Percentiles rank a stretch among this genome's conserved stretches.
Evolutionary conservation across 805 yeast genomes (phyloP).

Genomic region (Saccharomycopsis sp.): DNA sequence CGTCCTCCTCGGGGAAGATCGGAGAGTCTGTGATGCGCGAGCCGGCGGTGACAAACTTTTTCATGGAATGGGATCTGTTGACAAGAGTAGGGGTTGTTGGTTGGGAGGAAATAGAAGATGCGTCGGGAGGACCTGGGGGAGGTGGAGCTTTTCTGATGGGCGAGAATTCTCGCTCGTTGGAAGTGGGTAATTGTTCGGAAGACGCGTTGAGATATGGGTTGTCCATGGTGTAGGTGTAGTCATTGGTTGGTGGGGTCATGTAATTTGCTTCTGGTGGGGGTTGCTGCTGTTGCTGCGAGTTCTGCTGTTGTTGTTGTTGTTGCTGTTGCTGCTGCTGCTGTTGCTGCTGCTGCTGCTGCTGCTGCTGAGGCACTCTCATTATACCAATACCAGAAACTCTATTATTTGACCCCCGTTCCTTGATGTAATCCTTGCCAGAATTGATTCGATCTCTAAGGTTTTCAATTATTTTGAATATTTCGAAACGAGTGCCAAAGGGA

Average conservation of each 20-base stretch:
- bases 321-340: not conserved
- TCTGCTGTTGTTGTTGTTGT: not conserved
- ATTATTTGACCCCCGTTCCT: too few species aligned
- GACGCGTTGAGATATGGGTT: constrained; percentile 20
- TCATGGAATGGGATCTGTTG: constrained; percentile 3
- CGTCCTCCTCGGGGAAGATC: constrained; percentile 6
- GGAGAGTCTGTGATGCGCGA: constrained; percentile 15
- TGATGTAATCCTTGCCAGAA: constrained; percentile 1
- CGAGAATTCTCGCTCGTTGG: constrained; percentile 32
- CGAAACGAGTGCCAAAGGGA: constrained; percentile 93
- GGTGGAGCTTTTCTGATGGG: constrained; percentile 71
- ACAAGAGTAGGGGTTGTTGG: constrained; percentile 1
- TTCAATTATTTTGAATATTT: constrained; percentile 82
- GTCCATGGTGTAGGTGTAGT: constrained; percentile 17
- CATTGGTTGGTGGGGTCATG: not conserved
- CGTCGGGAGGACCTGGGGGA: constrained; percentile 38
- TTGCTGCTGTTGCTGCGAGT: not conserved
- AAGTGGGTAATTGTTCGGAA: constrained; percentile 9
- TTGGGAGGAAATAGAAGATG: not conserved
- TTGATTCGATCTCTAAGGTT: constrained; percentile 38
- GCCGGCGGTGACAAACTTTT: constrained; percentile 16
- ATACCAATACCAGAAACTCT: too few species aligned
- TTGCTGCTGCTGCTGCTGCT: constrained; percentile 1
- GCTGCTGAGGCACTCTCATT: too few species aligned
- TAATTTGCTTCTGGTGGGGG: not conserved